Percentiles rank a stretch among this genome's conserved stretches.
Evolutionary conservation across 108 stramenopile genomes (phyloP).

Genomic region (Discostella stelligeroides): DNA sequence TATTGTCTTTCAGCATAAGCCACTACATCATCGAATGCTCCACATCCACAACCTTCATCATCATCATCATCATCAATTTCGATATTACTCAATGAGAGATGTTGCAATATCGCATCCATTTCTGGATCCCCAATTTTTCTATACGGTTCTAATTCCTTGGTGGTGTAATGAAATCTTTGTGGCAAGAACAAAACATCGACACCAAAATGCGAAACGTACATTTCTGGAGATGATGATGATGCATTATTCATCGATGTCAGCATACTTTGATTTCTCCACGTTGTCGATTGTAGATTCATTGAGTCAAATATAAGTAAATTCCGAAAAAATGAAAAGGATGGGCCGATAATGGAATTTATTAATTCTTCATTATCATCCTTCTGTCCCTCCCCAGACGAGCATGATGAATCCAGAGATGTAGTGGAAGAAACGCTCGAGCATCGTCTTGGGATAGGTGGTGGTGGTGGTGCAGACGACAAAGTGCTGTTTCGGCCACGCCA

Average conservation of each 20-base stretch:
- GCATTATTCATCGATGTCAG: neutral
- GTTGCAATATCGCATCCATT: constrained; percentile 59
- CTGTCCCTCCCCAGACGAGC: neutral
- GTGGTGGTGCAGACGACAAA: neutral
- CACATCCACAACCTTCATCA: constrained; percentile 26
- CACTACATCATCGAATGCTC: constrained; percentile 63
- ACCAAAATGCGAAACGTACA: constrained; percentile 35
- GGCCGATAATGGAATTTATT: neutral
- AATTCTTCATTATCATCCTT: neutral
- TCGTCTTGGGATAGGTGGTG: no score
- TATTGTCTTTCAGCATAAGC: constrained; percentile 11
- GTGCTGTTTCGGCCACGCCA: neutral
- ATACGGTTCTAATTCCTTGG: constrained; percentile 65
- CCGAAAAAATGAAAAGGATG: neutral
- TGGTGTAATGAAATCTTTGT: constrained; percentile 47
- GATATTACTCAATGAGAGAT: constrained; percentile 33
- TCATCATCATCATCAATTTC: constrained; percentile 19
- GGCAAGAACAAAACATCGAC: constrained; percentile 26
- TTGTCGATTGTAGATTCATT: constrained; percentile 10
- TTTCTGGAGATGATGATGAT: neutral
- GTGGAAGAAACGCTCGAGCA: neutral
- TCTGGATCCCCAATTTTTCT: constrained; percentile 66
- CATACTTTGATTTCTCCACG: constrained; percentile 13
- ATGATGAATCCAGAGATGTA: neutral
- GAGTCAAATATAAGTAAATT: constrained; percentile 21